Evolutionary conservation across 2,329 filamentous ascomycete species (phyloP).

Genomic region (Verticillium zaregamsianum): DNA sequence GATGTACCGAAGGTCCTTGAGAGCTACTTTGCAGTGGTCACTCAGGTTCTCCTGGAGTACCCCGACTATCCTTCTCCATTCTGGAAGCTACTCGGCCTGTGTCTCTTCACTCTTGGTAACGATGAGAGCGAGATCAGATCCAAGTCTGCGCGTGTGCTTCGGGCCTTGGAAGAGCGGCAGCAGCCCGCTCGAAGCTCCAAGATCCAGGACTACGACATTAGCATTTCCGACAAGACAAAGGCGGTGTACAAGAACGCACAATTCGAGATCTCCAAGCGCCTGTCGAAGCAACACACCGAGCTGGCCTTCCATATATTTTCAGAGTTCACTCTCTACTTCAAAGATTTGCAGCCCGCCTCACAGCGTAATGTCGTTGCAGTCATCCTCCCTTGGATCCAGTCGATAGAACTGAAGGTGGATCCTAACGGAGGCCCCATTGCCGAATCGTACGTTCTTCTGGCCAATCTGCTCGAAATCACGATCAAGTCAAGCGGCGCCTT

Average conservation of each 20-base stretch:
- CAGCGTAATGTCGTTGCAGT: conserved; percentile 94
- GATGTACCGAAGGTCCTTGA: conserved; percentile 79
- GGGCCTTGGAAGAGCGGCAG: conserved; percentile 77
- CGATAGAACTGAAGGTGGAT: conserved; percentile 86
- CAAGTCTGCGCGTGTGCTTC: conserved; percentile 78
- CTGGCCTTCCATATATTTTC: conserved; percentile 93
- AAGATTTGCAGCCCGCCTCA: conserved; percentile 73
- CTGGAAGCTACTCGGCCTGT: conserved; percentile 85
- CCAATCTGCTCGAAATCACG: conserved; percentile 93
- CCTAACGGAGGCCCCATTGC: conserved; percentile 87
- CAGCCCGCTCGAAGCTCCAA: conserved; percentile 72
- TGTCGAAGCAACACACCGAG: conserved; percentile 84
- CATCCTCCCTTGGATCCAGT: conserved; percentile 93
- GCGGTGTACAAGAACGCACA: conserved; percentile 97
- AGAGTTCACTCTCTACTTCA: conserved; percentile 92
- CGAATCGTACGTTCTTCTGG: conserved; percentile 88
- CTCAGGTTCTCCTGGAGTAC: conserved; percentile 78
- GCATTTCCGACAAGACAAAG: conserved; percentile 96
- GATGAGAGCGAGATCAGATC: conserved; percentile 85
- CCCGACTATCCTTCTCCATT: conserved; percentile 80
- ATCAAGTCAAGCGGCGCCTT: conserved; percentile 84
- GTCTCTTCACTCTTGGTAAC: conserved; percentile 88
- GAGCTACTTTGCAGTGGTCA: conserved; percentile 93
- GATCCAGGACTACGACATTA: conserved; percentile 96
- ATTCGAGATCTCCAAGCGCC: conserved; percentile 88